Evolutionary conservation across 2,329 filamentous ascomycete genomes (phyloP).

Genomic region (Colletotrichum truncatum): DNA sequence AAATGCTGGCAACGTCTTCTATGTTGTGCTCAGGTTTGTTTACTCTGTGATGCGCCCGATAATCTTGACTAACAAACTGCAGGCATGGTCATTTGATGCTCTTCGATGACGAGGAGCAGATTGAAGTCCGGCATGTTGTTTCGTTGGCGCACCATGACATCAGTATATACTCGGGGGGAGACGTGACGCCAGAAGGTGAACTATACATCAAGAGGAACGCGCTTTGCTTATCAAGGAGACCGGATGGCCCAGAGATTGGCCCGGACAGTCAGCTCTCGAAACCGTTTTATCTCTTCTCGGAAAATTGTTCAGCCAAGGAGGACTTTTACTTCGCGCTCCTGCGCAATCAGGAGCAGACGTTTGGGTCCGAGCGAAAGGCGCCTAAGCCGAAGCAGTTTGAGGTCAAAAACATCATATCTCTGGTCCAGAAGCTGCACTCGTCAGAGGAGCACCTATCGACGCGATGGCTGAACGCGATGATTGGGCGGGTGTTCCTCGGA

Average conservation of each 20-base stretch:
- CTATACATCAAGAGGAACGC: slow-evolving; percentile 96
- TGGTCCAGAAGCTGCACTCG: slow-evolving; percentile 91
- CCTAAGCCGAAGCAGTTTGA: slow-evolving; percentile 82
- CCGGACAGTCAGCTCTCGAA: slow-evolving; percentile 71
- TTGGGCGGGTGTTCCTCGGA: slow-evolving; percentile 88
- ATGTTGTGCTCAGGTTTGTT: slow-evolving; percentile 82
- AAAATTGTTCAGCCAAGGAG: slow-evolving; percentile 96
- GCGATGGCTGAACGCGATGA: slow-evolving; percentile 90
- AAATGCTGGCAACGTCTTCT: slow-evolving; percentile 88
- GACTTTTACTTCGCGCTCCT: slow-evolving; percentile 97
- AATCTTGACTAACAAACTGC: slow-evolving; percentile 20
- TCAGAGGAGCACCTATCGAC: slow-evolving; percentile 91
- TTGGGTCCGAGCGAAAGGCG: slow-evolving; percentile 62
- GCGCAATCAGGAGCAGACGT: slow-evolving; percentile 79
- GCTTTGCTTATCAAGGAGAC: slow-evolving; percentile 78
- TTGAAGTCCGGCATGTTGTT: slow-evolving; percentile 96
- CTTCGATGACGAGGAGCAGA: slow-evolving; percentile 93
- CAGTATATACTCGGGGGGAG: slow-evolving; percentile 83
- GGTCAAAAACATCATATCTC: slow-evolving; percentile 83
- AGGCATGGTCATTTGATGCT: slow-evolving; percentile 97
- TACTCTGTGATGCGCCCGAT: background rate
- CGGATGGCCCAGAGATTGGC: slow-evolving; percentile 60
- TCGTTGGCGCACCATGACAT: slow-evolving; percentile 89
- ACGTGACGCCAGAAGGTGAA: slow-evolving; percentile 85
- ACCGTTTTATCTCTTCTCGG: slow-evolving; percentile 93